Conservation (phyloP, 1,284 basidiomycete species). For the Erythrobasidium hasegawianum region DNA sequence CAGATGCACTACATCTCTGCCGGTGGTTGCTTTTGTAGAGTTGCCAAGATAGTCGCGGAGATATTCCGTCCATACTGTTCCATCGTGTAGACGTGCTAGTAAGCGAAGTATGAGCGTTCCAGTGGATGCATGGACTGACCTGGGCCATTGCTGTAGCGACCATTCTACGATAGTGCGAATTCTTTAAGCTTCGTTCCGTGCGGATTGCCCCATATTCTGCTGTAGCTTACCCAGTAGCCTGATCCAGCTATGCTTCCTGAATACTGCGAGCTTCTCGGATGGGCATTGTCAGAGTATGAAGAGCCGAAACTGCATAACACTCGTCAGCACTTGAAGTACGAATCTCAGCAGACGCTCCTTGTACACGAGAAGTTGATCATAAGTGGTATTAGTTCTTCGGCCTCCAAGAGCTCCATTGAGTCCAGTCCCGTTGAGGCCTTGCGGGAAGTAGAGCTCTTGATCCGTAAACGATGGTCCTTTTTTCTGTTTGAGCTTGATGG, state of each 20-base stretch:
- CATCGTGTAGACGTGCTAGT: not conserved
- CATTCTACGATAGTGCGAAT: not conserved
- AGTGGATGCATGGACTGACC: not conserved
- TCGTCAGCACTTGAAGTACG: not conserved
- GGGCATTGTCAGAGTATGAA: not conserved
- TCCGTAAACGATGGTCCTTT: not conserved
- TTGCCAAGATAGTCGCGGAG: not conserved
- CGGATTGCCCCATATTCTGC: not conserved
- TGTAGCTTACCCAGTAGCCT: not conserved
- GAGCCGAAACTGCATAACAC: not conserved
- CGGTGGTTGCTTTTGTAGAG: too few relatives aligned
- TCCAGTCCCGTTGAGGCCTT: not conserved
- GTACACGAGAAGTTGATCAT: constrained; percentile 7
- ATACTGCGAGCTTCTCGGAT: not conserved
- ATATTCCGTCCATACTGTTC: not conserved
- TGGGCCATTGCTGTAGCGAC: not conserved
- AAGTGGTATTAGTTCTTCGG: not conserved
- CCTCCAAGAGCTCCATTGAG: not conserved
- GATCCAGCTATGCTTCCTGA: not conserved
- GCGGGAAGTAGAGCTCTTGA: constrained; percentile 2
- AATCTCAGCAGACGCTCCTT: not conserved
- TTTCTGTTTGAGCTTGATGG: not conserved
- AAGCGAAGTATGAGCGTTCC: not conserved
- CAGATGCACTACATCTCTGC: not conserved
- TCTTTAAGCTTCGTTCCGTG: not conserved